These are phyloP conservation scores for Paraconiothyrium sp. DNA, from an alignment of 2,329 filamentous ascomycete genomes.

Conservation along the genomic window DNA sequence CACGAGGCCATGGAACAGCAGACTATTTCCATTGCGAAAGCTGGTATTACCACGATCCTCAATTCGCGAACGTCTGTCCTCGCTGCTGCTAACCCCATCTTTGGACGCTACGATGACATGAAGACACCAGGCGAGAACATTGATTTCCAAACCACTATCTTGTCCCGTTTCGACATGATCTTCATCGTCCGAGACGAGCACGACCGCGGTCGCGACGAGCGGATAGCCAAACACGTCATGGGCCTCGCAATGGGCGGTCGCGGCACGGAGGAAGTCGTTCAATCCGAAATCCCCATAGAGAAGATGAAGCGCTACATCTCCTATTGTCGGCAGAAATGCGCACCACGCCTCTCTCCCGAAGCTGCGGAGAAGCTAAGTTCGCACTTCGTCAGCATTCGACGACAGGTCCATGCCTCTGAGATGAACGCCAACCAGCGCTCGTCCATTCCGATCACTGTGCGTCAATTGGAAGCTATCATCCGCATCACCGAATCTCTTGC, in stretches of 20 bases:
- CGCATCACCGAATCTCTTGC: slow-evolving; percentile 96
- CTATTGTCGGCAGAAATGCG: slow-evolving; percentile 95
- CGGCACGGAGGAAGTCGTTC: slow-evolving; percentile 80
- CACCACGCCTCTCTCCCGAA: slow-evolving; percentile 86
- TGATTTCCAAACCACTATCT: slow-evolving; percentile 97
- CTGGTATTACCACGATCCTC: slow-evolving; percentile 96
- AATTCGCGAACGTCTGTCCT: slow-evolving; percentile 95
- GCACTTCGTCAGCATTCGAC: slow-evolving; percentile 95
- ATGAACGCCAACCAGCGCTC: slow-evolving; percentile 88
- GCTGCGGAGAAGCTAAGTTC: slow-evolving; percentile 96
- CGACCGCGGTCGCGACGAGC: slow-evolving; percentile 86
- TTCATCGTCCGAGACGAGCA: slow-evolving; percentile 98
- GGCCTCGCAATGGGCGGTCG: slow-evolving; percentile 93
- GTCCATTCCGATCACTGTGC: slow-evolving; percentile 95
- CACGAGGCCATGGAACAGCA: slow-evolving; percentile 99
- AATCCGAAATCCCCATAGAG: slow-evolving; percentile 91
- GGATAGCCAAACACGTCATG: slow-evolving; percentile 96
- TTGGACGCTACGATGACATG: slow-evolving; percentile 97
- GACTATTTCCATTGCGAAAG: slow-evolving; percentile 98
- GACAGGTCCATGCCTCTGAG: slow-evolving; percentile 91
- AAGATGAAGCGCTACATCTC: slow-evolving; percentile 98
- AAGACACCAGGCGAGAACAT: slow-evolving; percentile 98
- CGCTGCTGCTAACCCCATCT: slow-evolving; percentile 96
- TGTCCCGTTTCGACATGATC: slow-evolving; percentile 99
- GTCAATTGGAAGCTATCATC: slow-evolving; percentile 95